Conservation (phyloP, 257 asterid genomes). For the Phtheirospermum japonicum region DNA sequence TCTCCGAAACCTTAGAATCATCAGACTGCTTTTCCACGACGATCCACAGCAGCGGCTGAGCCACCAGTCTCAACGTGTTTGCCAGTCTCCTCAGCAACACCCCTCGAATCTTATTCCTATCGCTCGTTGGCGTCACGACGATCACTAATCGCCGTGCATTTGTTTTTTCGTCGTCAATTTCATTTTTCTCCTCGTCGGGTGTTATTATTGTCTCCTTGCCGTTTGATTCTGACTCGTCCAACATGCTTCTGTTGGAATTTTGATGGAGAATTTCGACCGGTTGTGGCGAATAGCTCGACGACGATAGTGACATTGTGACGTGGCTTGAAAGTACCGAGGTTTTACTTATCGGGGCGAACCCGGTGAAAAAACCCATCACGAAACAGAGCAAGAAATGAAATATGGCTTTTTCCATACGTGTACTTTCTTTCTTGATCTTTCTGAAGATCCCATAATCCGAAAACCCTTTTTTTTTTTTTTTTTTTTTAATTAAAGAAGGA, state of each 20-base stretch:
- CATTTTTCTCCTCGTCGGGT: slow-evolving; percentile 22
- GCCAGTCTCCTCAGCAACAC: slow-evolving; percentile 57
- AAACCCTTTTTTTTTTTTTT: neutral
- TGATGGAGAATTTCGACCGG: slow-evolving; percentile 45
- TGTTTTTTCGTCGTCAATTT: slow-evolving; percentile 10
- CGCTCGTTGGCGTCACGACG: slow-evolving; percentile 72
- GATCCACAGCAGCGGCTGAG: slow-evolving; percentile 78
- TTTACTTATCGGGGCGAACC: slow-evolving; percentile 73
- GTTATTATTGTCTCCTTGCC: neutral
- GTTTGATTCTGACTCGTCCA: slow-evolving; percentile 30
- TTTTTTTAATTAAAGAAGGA: no score
- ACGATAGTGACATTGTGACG: slow-evolving; percentile 25
- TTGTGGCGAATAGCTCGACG: slow-evolving; percentile 41
- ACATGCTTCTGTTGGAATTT: slow-evolving; percentile 30
- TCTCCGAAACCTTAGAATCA: slow-evolving; percentile 55
- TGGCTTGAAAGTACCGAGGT: slow-evolving; percentile 35
- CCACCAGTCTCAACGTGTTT: slow-evolving; percentile 66
- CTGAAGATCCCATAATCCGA: slow-evolving; percentile 51
- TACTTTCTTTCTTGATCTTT: slow-evolving; percentile 75
- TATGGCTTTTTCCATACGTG: slow-evolving; percentile 75
- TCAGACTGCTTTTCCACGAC: slow-evolving; percentile 70
- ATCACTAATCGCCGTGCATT: slow-evolving; percentile 49
- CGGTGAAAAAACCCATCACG: slow-evolving; percentile 86
- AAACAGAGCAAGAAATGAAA: slow-evolving; percentile 74
- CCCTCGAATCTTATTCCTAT: slow-evolving; percentile 36